phyloP scores from a whole-genome alignment of 768 basidiomycete species.

The Dioszegia hungarica region DNA sequence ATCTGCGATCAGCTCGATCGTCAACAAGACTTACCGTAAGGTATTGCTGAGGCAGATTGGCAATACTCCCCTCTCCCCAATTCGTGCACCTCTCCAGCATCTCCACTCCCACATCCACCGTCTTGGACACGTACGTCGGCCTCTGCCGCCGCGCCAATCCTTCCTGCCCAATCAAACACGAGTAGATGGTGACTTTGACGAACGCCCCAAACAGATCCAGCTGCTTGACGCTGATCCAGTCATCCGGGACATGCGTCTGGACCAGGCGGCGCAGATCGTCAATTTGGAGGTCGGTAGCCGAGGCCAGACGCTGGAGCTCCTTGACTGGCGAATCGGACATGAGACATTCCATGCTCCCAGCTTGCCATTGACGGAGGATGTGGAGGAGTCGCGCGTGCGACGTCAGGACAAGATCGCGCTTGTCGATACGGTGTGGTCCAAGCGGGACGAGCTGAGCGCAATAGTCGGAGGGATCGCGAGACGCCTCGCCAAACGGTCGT shows the following conservation, averaged over 20 bases:
- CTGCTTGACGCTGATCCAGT: slow-evolving; percentile 3
- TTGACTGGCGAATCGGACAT: background rate
- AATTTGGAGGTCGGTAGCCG: background rate
- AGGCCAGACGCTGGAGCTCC: background rate
- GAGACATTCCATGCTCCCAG: background rate
- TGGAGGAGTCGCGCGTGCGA: slow-evolving; percentile 19
- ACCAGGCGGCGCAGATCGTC: background rate
- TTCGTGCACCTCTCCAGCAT: slow-evolving; percentile 14
- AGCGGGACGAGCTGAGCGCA: slow-evolving; percentile 17
- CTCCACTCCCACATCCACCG: slow-evolving; percentile 6
- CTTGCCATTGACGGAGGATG: slow-evolving; percentile 9
- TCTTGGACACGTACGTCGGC: background rate
- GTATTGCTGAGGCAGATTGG: slow-evolving; percentile 21
- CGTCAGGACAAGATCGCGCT: slow-evolving; percentile 14
- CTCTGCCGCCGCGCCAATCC: background rate
- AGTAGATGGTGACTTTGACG: slow-evolving; percentile 12
- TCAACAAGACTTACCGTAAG: slow-evolving; percentile 4
- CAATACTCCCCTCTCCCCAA: slow-evolving; percentile 15
- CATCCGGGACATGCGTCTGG: background rate
- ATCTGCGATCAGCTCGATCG: background rate
- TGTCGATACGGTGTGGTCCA: background rate
- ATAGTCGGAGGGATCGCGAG: background rate
- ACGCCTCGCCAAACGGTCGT: background rate
- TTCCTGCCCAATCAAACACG: background rate
- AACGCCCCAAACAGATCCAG: slow-evolving; percentile 1